Evolutionary conservation across 2,329 filamentous ascomycete genomes (phyloP), one percentile per base, ranked within the genome.

Genomic region (Trichoderma cornu-damae): DNA sequence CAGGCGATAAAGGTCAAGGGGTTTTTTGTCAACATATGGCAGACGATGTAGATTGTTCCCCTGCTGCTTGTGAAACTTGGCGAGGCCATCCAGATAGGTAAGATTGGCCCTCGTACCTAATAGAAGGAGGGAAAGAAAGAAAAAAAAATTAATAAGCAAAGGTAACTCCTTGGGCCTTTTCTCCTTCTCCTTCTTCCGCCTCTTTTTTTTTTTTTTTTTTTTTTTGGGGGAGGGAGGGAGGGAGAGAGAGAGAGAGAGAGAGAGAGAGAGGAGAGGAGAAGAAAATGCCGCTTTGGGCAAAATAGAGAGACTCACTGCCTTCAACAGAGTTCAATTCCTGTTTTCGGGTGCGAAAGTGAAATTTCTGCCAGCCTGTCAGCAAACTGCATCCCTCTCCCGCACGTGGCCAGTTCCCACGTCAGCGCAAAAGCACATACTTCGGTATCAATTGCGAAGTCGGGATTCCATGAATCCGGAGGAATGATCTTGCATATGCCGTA

Each of bases 311-410:
- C 85, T 74, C 83, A 95, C 91, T 94, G 80, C 94, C 94, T 87
- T 99, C 94, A 48, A 97, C 90, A 14, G 92, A 96, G 73, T 99
- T 99, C 61, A 99, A 79, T 73, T 97, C 93, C 72, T 99, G 94
- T 70, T 95, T 91, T 69, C 94, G 85, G 12, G 94, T 99, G 63
- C 91, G 86, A 70, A 99, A 99, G 72, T 99, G 94, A 68, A 99
- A 99, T 73, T 86, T 89, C 92, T 96, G 51, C 20, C 59, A 14
- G 22, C 20, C 11, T 56, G 57, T 65, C 52, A 61, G 59, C 69
- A 63, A 48, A 28, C 28, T 34, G 32, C 24, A 26, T 34, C 4
- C 22, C n/a, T n/a, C n/a, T 11, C 18, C 9, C 4, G 22, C 42
- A 55, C 32, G 22, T 20, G 16, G 12, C 28, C 53, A 37, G 32